phyloP scores from a whole-genome alignment of 2,329 filamentous ascomycete species.

The Neobulgaria alba region DNA sequence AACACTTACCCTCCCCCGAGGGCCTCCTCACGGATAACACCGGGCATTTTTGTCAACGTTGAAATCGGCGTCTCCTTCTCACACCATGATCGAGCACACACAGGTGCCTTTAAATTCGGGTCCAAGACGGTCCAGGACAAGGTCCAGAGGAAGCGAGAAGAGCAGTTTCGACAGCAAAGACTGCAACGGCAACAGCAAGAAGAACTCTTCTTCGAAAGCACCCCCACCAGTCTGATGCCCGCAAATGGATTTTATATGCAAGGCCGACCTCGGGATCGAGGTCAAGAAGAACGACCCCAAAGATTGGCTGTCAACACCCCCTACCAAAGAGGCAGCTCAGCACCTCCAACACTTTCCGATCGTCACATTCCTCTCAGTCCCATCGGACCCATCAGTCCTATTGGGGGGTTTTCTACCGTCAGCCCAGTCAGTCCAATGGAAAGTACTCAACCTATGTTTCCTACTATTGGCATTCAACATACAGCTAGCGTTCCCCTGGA shows the following conservation, averaged over 20 bases:
- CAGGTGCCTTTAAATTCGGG: conserved; percentile 20
- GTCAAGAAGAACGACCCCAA: conserved; percentile 6
- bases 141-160: conserved; percentile 13
- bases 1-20: neutral
- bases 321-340: conserved; percentile 21
- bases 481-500: no score
- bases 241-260: conserved; percentile 1
- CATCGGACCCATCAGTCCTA: conserved; percentile 7
- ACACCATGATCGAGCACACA: conserved; percentile 16
- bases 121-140: conserved; percentile 23
- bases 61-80: conserved; percentile 25
- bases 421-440: no score
- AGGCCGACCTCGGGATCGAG: conserved; percentile 1
- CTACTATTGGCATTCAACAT: no score
- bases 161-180: conserved; percentile 17
- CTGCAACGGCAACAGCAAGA: conserved; percentile 16
- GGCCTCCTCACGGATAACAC: conserved; percentile 3
- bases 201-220: conserved; percentile 7
- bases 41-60: conserved; percentile 23
- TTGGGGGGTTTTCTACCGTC: no score
- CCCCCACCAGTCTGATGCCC: conserved; percentile 1
- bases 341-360: conserved; percentile 21
- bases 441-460: no score
- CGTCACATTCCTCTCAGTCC: conserved; percentile 9
- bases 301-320: conserved; percentile 10